Percentiles rank a stretch among this genome's conserved stretches.
These are phyloP conservation scores for Zymoseptoria passerinii DNA, from an alignment of 2,329 filamentous ascomycete genomes.

Conservation along the genomic window DNA sequence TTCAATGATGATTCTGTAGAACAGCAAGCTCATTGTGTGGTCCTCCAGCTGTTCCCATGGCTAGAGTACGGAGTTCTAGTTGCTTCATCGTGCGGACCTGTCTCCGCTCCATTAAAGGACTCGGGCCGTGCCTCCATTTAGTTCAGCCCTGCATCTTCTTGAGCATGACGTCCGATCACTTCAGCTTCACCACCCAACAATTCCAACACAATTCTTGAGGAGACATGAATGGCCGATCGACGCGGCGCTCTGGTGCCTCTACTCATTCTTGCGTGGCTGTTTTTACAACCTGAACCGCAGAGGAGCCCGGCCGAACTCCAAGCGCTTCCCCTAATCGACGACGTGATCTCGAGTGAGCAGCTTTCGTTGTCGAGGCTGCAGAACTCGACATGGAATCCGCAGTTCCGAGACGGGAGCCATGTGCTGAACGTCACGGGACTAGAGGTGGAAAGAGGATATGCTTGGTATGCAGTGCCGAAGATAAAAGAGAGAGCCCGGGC, in stretches of 20 bases:
- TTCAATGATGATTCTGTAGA: too few species aligned
- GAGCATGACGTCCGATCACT: neutral
- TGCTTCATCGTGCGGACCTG: neutral
- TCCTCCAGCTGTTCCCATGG: neutral
- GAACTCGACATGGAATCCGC: conserved; percentile 41
- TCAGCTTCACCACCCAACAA: neutral
- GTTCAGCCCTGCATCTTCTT: neutral
- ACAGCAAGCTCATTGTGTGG: neutral
- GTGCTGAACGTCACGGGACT: conserved; percentile 60
- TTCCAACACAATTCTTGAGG: conserved; percentile 1
- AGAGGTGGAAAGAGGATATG: conserved; percentile 62
- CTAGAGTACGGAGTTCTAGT: too few species aligned
- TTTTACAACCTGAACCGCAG: conserved; percentile 41
- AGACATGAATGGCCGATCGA: conserved; percentile 32
- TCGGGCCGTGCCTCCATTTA: neutral
- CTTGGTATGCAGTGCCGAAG: conserved; percentile 63
- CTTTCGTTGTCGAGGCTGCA: conserved; percentile 43
- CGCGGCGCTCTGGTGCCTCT: conserved; percentile 41
- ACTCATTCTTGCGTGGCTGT: conserved; percentile 46
- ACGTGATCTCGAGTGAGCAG: conserved; percentile 44
- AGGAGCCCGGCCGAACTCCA: conserved; percentile 23
- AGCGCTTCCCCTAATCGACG: conserved; percentile 38
- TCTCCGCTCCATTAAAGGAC: neutral
- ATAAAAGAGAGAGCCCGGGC: conserved; percentile 59
- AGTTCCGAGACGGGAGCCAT: conserved; percentile 42